A percentile compares a stretch with the other conserved stretches of the same genome.
Evolutionary conservation across 768 basidiomycete genomes (phyloP).

Genomic region (Psilocybe sp.): DNA sequence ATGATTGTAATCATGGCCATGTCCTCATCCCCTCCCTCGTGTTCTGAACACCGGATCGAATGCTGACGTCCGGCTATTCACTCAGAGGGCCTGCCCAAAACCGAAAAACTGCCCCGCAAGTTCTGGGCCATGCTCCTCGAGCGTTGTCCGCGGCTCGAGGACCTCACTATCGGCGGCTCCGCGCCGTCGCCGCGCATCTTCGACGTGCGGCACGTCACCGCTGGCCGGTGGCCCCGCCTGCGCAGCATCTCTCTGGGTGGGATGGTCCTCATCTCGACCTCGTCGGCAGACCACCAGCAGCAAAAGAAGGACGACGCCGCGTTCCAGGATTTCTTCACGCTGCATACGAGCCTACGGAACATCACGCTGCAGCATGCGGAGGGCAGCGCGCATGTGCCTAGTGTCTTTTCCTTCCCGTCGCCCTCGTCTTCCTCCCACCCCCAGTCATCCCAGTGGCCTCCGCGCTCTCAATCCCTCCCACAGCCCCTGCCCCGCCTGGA

Average conservation of each 20-base stretch:
- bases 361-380: constrained; percentile 30
- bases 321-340: constrained; percentile 30
- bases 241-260: constrained; percentile 32
- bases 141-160: constrained; percentile 34
- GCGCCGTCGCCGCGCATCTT: constrained; percentile 37
- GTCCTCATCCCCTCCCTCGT: too few relatives aligned
- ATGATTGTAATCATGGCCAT: too few relatives aligned
- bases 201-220: constrained; percentile 32
- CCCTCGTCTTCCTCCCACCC: too few relatives aligned
- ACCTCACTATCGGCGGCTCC: constrained; percentile 30
- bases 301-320: constrained; percentile 18
- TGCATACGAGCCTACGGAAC: constrained; percentile 26
- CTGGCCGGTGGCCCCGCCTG: constrained; percentile 35
- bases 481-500: constrained; percentile 24
- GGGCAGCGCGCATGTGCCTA: constrained; percentile 23
- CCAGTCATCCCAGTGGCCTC: too few relatives aligned
- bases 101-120: constrained; percentile 33
- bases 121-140: constrained; percentile 41
- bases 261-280: constrained; percentile 15
- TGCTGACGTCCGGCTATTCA: not conserved
- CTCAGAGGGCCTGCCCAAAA: constrained; percentile 29
- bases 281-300: constrained; percentile 16
- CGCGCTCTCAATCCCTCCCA: too few relatives aligned
- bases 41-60: too few relatives aligned
- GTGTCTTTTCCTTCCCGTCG: constrained; percentile 14